Percentiles rank a stretch among this genome's conserved stretches.
These are phyloP conservation scores for Aspergillus piperis DNA, from an alignment of 2,329 filamentous ascomycete species.

Conservation along the genomic window DNA sequence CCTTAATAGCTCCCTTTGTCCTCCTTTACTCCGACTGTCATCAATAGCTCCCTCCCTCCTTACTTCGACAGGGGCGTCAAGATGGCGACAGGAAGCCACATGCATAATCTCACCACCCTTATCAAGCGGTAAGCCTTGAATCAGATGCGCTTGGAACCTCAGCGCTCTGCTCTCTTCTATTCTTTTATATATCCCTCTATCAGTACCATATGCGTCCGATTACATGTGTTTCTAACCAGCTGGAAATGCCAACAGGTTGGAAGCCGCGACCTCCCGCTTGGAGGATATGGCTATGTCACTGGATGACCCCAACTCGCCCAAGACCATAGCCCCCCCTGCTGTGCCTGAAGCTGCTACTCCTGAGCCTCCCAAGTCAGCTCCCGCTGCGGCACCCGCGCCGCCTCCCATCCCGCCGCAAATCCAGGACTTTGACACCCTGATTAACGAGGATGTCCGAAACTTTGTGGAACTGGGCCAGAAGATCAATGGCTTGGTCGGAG, in stretches of 20 bases:
- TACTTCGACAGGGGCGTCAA: conserved; percentile 22
- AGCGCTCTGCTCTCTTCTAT: neutral
- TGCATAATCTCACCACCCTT: conserved; percentile 95
- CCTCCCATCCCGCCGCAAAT: conserved; percentile 73
- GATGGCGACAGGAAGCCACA: conserved; percentile 74
- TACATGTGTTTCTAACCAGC: conserved; percentile 33
- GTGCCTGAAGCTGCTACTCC: conserved; percentile 26
- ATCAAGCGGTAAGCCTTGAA: conserved; percentile 78
- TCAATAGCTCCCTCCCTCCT: conserved; percentile 14
- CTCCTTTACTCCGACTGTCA: conserved; percentile 37
- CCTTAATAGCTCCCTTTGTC: conserved; percentile 45
- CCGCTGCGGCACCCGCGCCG: conserved; percentile 51
- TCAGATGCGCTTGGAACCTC: neutral
- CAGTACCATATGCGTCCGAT: too few relatives aligned
- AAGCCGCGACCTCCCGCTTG: conserved; percentile 92
- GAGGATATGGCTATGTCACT: conserved; percentile 90
- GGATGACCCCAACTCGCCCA: conserved; percentile 50
- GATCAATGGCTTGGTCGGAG: conserved; percentile 73
- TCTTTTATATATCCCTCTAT: neutral
- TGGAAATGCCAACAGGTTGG: conserved; percentile 70
- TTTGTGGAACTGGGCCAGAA: conserved; percentile 78
- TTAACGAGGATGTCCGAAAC: conserved; percentile 70
- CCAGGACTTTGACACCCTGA: conserved; percentile 81
- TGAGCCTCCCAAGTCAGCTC: conserved; percentile 33
- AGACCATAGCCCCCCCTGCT: conserved; percentile 32